These are phyloP conservation scores for Fusarium falciforme DNA, from an alignment of 2,329 filamentous ascomycete species.

Conservation along the genomic window DNA sequence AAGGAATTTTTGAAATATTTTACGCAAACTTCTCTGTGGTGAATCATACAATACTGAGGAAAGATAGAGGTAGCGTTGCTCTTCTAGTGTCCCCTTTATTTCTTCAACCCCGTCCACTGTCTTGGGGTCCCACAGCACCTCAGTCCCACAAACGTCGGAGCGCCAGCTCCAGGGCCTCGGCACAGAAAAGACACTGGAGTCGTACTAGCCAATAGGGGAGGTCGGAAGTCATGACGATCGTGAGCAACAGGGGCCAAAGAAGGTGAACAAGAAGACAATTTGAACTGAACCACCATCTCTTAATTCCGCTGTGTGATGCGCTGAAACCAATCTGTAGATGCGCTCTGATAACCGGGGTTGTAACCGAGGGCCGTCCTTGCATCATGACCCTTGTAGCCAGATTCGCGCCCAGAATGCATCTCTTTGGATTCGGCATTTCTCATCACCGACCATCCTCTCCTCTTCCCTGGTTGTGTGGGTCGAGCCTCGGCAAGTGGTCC, in stretches of 20 bases:
- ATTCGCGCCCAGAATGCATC: background rate
- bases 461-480: background rate
- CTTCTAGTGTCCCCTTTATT: background rate
- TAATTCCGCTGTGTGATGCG: background rate
- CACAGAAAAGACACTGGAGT: background rate
- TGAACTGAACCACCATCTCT: background rate
- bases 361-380: background rate
- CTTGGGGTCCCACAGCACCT: background rate
- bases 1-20: background rate
- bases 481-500: background rate
- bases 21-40: background rate
- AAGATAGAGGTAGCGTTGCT: background rate
- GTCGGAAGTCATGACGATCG: background rate
- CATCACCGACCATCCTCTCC: background rate
- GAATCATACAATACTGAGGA: background rate
- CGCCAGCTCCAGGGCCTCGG: background rate
- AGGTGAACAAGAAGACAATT: background rate
- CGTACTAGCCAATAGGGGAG: background rate
- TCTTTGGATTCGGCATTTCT: background rate
- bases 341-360: background rate
- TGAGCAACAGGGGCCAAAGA: background rate
- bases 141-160: background rate
- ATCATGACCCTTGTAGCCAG: constrained; percentile 1
- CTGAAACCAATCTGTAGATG: background rate
- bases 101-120: background rate